A percentile compares a stretch with the other conserved stretches of the same genome.
These are phyloP conservation scores for Pyricularia grisea DNA, from an alignment of 2,329 filamentous ascomycete genomes.

Conservation along the genomic window DNA sequence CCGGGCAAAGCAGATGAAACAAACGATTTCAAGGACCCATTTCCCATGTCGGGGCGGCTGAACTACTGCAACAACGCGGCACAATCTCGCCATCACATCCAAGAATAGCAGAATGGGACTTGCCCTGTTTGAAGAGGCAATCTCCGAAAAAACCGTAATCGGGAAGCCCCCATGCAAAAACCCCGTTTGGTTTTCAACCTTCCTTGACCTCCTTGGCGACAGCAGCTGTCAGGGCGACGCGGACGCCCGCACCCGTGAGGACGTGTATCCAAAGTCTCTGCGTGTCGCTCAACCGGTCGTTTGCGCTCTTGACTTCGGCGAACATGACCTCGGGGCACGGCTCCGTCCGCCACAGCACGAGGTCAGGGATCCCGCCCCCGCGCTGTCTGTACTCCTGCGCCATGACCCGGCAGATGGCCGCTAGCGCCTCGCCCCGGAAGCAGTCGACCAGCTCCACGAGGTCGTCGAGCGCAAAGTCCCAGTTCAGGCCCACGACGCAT, in stretches of 20 bases:
- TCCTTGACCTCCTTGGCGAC: constrained; percentile 40
- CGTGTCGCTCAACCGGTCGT: constrained; percentile 91
- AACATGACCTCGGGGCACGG: constrained; percentile 45
- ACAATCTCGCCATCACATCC: not conserved
- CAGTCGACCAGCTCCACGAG: constrained; percentile 68
- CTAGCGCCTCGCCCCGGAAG: constrained; percentile 73
- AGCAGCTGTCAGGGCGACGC: constrained; percentile 70
- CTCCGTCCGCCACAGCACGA: constrained; percentile 70
- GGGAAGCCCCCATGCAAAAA: not conserved
- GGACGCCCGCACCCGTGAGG: constrained; percentile 72
- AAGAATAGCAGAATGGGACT: not conserved
- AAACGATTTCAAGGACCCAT: not conserved
- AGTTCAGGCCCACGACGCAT: constrained; percentile 85
- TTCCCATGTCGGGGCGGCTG: not conserved
- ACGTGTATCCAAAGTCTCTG: constrained; percentile 97
- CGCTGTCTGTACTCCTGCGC: constrained; percentile 88
- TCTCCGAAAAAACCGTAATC: not conserved
- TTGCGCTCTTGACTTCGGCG: constrained; percentile 71
- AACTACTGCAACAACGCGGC: not conserved
- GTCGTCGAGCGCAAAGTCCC: constrained; percentile 75
- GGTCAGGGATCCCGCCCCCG: constrained; percentile 81
- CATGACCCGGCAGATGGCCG: constrained; percentile 83
- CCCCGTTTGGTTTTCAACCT: not conserved
- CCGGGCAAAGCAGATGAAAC: not conserved
- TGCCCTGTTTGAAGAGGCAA: not conserved